phyloP scores from a whole-genome alignment of 495 filamentous ascomycete species.

The Aspergillus mulundensis region DNA sequence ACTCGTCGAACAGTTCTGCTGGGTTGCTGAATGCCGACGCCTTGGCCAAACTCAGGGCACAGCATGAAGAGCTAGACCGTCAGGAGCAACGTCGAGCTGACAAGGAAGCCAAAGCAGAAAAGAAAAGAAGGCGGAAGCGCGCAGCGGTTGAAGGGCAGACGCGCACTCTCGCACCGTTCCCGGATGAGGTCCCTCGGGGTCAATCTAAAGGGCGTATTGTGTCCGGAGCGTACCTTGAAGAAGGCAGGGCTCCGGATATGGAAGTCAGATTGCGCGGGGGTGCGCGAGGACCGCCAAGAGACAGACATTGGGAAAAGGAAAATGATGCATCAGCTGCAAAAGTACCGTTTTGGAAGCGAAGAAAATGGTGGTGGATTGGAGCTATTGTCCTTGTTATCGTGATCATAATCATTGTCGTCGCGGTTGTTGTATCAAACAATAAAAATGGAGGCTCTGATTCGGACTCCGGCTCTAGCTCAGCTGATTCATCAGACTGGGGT shows the following conservation, averaged over 20 bases:
- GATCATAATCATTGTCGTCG: slow-evolving; percentile 70
- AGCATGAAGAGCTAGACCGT: slow-evolving; percentile 42
- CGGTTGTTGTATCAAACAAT: slow-evolving; percentile 67
- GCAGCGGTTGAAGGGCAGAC: slow-evolving; percentile 25
- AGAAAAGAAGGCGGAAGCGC: slow-evolving; percentile 31
- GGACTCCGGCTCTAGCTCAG: neutral
- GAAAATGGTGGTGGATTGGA: slow-evolving; percentile 34
- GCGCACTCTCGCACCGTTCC: slow-evolving; percentile 27
- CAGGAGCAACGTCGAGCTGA: slow-evolving; percentile 20
- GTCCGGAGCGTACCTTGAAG: slow-evolving; percentile 65
- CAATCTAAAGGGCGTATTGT: slow-evolving; percentile 56
- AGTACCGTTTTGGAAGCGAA: slow-evolving; percentile 32
- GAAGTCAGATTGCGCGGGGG: slow-evolving; percentile 38
- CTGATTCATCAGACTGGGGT: slow-evolving; percentile 1
- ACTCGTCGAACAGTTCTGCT: slow-evolving; percentile 38
- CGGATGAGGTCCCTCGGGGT: slow-evolving; percentile 29
- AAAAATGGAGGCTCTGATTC: slow-evolving; percentile 31
- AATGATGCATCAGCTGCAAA: slow-evolving; percentile 30
- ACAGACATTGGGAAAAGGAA: slow-evolving; percentile 28
- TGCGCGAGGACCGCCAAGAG: slow-evolving; percentile 29
- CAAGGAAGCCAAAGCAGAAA: slow-evolving; percentile 35
- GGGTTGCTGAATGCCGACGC: slow-evolving; percentile 48
- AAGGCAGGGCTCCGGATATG: slow-evolving; percentile 47
- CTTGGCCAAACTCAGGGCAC: slow-evolving; percentile 57
- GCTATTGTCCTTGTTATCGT: slow-evolving; percentile 55